A percentile compares a stretch with the other conserved stretches of the same genome.
These are phyloP conservation scores for Evernia prunastri DNA, from an alignment of 495 filamentous ascomycete genomes.

Conservation along the genomic window DNA sequence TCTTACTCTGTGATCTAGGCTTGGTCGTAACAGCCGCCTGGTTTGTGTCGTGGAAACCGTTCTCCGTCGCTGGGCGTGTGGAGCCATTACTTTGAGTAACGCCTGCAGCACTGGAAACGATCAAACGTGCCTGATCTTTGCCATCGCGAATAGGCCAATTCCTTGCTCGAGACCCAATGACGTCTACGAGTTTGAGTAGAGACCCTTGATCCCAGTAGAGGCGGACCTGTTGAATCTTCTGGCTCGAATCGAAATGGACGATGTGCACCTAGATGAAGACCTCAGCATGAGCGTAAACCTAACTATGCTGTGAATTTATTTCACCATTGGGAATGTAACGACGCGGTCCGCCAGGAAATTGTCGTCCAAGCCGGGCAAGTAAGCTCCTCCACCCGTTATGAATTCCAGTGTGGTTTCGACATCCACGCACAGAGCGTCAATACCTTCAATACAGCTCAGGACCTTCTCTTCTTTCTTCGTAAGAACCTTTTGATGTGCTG, in stretches of 20 bases:
- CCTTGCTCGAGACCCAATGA: slow-evolving; percentile 80
- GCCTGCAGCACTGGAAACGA: slow-evolving; percentile 42
- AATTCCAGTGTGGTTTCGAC: slow-evolving; percentile 82
- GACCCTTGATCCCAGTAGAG: slow-evolving; percentile 94
- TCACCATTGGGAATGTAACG: slow-evolving; percentile 76
- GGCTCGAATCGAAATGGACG: slow-evolving; percentile 68
- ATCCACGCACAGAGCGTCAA: slow-evolving; percentile 64
- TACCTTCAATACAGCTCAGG: slow-evolving; percentile 63
- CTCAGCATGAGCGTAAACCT: slow-evolving; percentile 7
- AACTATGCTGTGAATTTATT: not conserved
- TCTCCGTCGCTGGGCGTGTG: slow-evolving; percentile 18
- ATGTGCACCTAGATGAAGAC: slow-evolving; percentile 64
- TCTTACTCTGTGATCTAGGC: slow-evolving; percentile 40
- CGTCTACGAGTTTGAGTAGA: slow-evolving; percentile 84
- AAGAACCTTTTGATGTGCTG: slow-evolving; percentile 54
- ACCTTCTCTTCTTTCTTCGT: slow-evolving; percentile 72
- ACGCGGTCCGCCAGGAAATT: slow-evolving; percentile 85
- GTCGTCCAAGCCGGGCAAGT: slow-evolving; percentile 85
- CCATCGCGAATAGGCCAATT: slow-evolving; percentile 94
- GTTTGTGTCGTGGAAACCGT: slow-evolving; percentile 1
- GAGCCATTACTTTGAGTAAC: slow-evolving; percentile 23
- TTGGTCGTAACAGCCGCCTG: slow-evolving; percentile 20
- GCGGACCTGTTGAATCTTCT: slow-evolving; percentile 77
- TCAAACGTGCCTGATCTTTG: slow-evolving; percentile 72
- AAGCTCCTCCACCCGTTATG: slow-evolving; percentile 69